Percentiles rank a stretch among this genome's conserved stretches.
phyloP scores from a whole-genome alignment of 768 basidiomycete species.

The Leccinum uliginosum region DNA sequence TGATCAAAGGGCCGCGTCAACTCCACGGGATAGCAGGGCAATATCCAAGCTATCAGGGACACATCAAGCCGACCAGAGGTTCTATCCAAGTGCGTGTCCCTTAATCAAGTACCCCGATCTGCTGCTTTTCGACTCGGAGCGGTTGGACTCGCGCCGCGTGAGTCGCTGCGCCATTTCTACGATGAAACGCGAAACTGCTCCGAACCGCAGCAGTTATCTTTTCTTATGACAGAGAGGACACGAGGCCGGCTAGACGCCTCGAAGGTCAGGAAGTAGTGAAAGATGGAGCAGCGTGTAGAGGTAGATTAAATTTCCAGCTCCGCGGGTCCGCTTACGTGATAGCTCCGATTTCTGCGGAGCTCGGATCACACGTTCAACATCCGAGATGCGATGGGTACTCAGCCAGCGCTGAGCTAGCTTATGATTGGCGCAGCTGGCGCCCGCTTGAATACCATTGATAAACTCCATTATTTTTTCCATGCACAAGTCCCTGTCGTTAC shows the following conservation, averaged over 20 bases:
- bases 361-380: conserved; percentile 25
- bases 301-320: conserved; percentile 1
- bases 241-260: not conserved
- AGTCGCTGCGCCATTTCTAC: conserved; percentile 4
- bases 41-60: conserved; percentile 32
- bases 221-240: conserved; percentile 11
- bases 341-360: conserved; percentile 26
- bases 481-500: conserved; percentile 2
- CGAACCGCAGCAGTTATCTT: conserved; percentile 3
- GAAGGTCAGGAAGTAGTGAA: conserved; percentile 1
- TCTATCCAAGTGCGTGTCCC: conserved; percentile 11
- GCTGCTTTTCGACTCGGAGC: conserved; percentile 2
- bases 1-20: conserved; percentile 38
- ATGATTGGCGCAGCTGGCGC: conserved; percentile 5
- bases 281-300: not conserved
- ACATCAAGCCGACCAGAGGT: conserved; percentile 25
- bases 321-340: conserved; percentile 19
- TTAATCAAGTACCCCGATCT: conserved; percentile 12
- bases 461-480: conserved; percentile 25
- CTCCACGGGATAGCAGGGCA: conserved; percentile 20
- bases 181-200: conserved; percentile 9
- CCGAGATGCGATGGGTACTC: conserved; percentile 10
- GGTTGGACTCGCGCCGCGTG: conserved; percentile 1
- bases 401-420: not conserved
- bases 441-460: conserved; percentile 24